Conservation (phyloP, 768 basidiomycete species). For the Termitomyces sp. region DNA sequence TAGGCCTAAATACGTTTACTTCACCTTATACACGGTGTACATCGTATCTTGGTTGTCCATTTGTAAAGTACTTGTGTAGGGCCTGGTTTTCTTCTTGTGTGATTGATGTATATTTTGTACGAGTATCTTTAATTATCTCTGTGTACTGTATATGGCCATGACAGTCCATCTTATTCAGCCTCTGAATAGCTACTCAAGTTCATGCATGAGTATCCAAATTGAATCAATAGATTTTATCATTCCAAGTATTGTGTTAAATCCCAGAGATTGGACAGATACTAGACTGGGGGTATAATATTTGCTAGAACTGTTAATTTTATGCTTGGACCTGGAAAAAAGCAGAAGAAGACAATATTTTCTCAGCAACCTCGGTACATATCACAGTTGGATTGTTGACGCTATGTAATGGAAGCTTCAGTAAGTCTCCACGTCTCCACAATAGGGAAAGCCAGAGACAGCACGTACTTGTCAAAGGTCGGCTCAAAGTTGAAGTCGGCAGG, state of each 20-base stretch:
- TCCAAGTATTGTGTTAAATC: neutral
- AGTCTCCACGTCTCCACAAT: neutral
- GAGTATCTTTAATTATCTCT: neutral
- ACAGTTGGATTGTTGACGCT: conserved; percentile 51
- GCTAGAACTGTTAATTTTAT: neutral
- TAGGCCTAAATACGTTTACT: neutral
- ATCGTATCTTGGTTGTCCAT: neutral
- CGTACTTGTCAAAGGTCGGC: conserved; percentile 44
- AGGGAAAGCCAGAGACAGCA: conserved; percentile 4
- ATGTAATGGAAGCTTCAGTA: neutral
- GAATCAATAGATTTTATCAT: neutral
- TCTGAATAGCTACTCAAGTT: neutral
- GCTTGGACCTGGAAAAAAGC: conserved; percentile 7
- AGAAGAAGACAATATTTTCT: conserved; percentile 3
- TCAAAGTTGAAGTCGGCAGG: conserved; percentile 46
- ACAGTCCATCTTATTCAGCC: neutral
- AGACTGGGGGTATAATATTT: neutral
- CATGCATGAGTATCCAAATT: neutral
- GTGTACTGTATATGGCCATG: neutral
- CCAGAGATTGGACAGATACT: neutral
- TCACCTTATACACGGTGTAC: neutral
- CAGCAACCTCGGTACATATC: conserved; percentile 33
- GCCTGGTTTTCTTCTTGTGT: neutral
- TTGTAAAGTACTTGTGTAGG: neutral
- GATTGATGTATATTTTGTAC: neutral